Percentiles rank a stretch among this genome's conserved stretches.
These are phyloP conservation scores for Lipomyces japonicus DNA, from an alignment of 805 yeast species.

Conservation along the genomic window DNA sequence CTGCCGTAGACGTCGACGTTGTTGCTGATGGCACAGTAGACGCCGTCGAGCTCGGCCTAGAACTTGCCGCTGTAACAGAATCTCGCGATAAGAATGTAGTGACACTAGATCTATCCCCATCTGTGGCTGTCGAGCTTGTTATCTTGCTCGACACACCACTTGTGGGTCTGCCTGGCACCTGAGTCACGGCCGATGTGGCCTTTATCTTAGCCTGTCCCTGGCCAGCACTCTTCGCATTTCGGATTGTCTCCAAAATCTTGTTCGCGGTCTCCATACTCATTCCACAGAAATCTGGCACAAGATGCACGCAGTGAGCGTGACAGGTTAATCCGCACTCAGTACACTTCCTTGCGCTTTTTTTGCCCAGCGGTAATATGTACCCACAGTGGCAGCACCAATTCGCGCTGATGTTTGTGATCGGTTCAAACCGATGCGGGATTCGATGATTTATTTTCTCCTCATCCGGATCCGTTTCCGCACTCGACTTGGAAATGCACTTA, in stretches of 20 bases:
- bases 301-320: slow-evolving; percentile 85
- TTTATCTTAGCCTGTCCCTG: too few species aligned
- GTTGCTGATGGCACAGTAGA: slow-evolving; percentile 2
- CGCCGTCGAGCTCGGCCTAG: not conserved
- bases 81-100: not conserved
- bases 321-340: slow-evolving; percentile 88
- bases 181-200: not conserved
- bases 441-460: slow-evolving; percentile 89
- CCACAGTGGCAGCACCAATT: slow-evolving; percentile 99
- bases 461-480: slow-evolving; percentile 58
- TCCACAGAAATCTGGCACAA: slow-evolving; percentile 98
- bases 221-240: slow-evolving; percentile 21
- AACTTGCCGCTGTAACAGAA: not conserved
- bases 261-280: slow-evolving; percentile 97
- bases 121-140: not conserved
- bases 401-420: slow-evolving; percentile 88
- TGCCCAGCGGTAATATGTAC: slow-evolving; percentile 90
- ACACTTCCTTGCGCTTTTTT: slow-evolving; percentile 71
- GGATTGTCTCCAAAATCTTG: slow-evolving; percentile 69
- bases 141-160: not conserved
- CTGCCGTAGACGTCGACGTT: not conserved
- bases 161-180: not conserved
- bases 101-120: not conserved
- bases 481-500: slow-evolving; percentile 72
- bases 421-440: slow-evolving; percentile 94